Conservation (phyloP, 768 basidiomycete species). For the Agaricus blazei region DNA sequence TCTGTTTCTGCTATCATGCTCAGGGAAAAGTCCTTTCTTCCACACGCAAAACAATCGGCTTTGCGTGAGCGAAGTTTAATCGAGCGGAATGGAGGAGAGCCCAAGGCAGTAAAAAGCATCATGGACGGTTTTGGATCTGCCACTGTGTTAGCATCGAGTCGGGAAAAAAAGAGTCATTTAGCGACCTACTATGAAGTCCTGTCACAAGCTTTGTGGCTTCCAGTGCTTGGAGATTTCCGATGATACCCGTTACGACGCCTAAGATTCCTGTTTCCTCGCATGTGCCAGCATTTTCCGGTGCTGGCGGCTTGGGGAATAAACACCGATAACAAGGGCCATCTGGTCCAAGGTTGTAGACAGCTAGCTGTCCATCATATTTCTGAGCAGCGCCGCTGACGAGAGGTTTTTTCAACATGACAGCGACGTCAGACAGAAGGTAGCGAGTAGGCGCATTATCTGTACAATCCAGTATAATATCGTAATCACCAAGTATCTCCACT, state of each 20-base stretch:
- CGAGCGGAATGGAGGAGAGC: constrained; percentile 66
- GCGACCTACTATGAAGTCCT: constrained; percentile 54
- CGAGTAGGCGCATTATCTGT: constrained; percentile 92
- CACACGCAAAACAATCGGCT: constrained; percentile 73
- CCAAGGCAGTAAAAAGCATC: constrained; percentile 71
- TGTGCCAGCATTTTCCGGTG: constrained; percentile 55
- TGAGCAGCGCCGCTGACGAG: constrained; percentile 94
- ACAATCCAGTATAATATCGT: constrained; percentile 86
- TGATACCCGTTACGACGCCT: constrained; percentile 84
- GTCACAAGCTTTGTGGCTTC: constrained; percentile 80
- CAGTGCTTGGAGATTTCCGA: constrained; percentile 85
- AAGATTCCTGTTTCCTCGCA: constrained; percentile 90
- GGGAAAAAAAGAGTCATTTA: not conserved
- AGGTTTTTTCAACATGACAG: constrained; percentile 69
- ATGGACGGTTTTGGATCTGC: constrained; percentile 60
- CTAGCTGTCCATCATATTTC: constrained; percentile 77
- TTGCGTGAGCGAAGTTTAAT: constrained; percentile 77
- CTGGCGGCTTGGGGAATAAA: constrained; percentile 79
- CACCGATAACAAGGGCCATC: constrained; percentile 92
- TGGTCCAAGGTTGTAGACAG: constrained; percentile 62
- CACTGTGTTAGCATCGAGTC: not conserved
- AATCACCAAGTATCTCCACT: constrained; percentile 48
- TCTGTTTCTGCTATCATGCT: constrained; percentile 34
- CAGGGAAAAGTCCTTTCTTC: constrained; percentile 21
- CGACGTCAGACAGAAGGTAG: constrained; percentile 87